Conservation (phyloP, 1,139 yeast genomes). For the Yarrowia galli region DNA sequence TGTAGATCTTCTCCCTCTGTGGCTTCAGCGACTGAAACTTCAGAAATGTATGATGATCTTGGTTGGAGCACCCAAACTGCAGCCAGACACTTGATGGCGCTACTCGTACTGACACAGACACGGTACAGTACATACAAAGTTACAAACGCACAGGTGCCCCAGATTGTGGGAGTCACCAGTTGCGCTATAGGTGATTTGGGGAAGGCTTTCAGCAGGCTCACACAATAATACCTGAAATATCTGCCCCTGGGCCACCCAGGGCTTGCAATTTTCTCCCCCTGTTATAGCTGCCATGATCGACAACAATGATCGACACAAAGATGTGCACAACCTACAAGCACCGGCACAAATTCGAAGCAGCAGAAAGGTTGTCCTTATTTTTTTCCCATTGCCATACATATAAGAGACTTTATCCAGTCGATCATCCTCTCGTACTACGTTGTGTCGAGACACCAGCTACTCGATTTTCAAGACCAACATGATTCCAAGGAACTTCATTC, state of each 20-base stretch:
- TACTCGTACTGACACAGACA: too few relatives aligned
- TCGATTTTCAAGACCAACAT: not conserved
- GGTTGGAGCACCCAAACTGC: not conserved
- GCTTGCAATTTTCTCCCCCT: too few relatives aligned
- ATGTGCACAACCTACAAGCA: conserved; percentile 25
- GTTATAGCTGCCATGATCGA: conserved; percentile 7
- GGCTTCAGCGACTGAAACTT: not conserved
- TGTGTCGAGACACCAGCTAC: not conserved
- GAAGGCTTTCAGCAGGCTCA: too few relatives aligned
- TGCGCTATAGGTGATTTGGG: too few relatives aligned
- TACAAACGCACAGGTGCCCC: too few relatives aligned
- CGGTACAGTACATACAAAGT: too few relatives aligned
- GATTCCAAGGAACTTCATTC: conserved; percentile 4
- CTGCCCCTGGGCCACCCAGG: too few relatives aligned
- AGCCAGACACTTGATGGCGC: too few relatives aligned
- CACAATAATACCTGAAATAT: too few relatives aligned
- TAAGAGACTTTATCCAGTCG: conserved; percentile 26
- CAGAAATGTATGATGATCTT: not conserved
- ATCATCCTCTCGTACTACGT: not conserved
- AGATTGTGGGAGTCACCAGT: too few relatives aligned
- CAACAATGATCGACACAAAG: conserved; percentile 11
- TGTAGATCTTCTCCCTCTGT: not conserved
- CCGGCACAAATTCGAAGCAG: conserved; percentile 21
- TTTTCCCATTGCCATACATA: conserved; percentile 17
- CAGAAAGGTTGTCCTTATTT: not conserved